Evolutionary conservation across 73 alveolate genomes (phyloP), one percentile per base, ranked within the genome.

Genomic region (Uronychia setigera): DNA sequence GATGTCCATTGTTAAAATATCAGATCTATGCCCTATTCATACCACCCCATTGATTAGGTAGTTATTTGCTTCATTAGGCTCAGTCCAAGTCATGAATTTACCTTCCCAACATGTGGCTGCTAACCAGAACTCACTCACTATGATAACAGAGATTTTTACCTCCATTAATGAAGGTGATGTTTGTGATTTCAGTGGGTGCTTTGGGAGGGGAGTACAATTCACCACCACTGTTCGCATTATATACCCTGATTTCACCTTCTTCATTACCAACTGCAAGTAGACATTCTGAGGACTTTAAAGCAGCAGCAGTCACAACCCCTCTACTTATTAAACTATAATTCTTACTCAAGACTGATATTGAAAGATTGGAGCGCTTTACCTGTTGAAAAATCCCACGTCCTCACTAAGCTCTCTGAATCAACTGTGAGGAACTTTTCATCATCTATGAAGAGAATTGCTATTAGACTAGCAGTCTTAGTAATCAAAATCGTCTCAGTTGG

Each of bases 71-170:
- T 86, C 92, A 34, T 58, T 86, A 30, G 92, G 92, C 31, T 78
- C 34, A 0, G 92, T 86, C 92, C 92, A 86, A 85, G 79, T 86
- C 92, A 86, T 86, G 1, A 86, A 1, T 59, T 86, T 86, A 1
- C 92, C 92, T 25, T n/a, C 33, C 92, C 92, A 86, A 78, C 87
- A 86, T 0, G 83, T 86, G 29, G 82, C 92, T 26, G 79, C 82
- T 46, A 86, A 33, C 92, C 92, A 86, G 79, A 86, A 86, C 76
- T 86, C 92, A 86, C 84, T 58, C 87, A 86, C 87, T 85, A 77
- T 1, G 19, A 30, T 27, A 46, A 1, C 32, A 57, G 19, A 76
- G 33, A 5, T 33, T 28, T 19, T 77, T 77, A 85, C 91, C 58
- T 59, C 92, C 92, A 35, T 78, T 29, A n/a, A 86, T 58, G 29